Evolutionary conservation across 345 rosid species (phyloP).

Genomic region (Linum lewisii): DNA sequence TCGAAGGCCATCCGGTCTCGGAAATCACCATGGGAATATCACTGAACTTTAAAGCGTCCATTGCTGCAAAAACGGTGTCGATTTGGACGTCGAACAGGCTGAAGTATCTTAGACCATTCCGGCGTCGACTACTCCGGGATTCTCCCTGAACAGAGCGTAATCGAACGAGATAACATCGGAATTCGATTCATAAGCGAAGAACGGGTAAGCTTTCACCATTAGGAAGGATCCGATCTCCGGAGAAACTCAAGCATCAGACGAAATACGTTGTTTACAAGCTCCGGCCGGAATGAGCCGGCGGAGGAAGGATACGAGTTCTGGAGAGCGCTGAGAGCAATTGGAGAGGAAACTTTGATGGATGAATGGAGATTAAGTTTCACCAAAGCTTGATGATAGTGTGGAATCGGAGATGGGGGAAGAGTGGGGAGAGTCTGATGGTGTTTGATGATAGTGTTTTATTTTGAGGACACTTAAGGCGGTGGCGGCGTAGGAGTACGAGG

Average conservation of each 20-base stretch:
- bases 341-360: slow-evolving; percentile 70
- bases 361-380: slow-evolving; percentile 45
- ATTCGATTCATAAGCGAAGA: slow-evolving; percentile 89
- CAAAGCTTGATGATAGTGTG: slow-evolving; percentile 62
- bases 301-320: slow-evolving; percentile 86
- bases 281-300: slow-evolving; percentile 78
- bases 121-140: slow-evolving; percentile 82
- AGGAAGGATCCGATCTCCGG: slow-evolving; percentile 82
- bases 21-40: slow-evolving; percentile 63
- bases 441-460: no score
- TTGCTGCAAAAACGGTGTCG: slow-evolving; percentile 91
- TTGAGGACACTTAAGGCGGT: no score
- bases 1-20: slow-evolving; percentile 95
- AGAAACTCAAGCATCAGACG: slow-evolving; percentile 75
- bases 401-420: no score
- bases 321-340: slow-evolving; percentile 73
- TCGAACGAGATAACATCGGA: slow-evolving; percentile 82
- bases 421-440: slow-evolving; percentile 55
- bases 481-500: no score
- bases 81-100: slow-evolving; percentile 89
- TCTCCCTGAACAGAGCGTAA: slow-evolving; percentile 79
- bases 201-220: slow-evolving; percentile 88
- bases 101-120: slow-evolving; percentile 70
- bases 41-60: slow-evolving; percentile 63
- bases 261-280: slow-evolving; percentile 57